Evolutionary conservation across 768 basidiomycete genomes (phyloP), one percentile per base, ranked within the genome.

Genomic region (Mycena crocata): DNA sequence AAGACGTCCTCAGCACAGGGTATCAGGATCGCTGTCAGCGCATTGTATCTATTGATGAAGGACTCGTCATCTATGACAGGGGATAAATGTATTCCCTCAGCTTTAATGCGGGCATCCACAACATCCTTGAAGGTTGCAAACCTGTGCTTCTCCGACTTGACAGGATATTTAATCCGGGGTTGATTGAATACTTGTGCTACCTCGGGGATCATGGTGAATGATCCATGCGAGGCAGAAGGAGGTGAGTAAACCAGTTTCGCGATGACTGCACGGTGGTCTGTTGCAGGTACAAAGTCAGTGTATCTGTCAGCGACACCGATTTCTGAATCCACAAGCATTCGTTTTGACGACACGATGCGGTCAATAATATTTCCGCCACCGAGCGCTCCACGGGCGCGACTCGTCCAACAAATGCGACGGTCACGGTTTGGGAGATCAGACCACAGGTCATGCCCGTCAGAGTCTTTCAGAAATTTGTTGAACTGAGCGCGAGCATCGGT

Each of bases 351-450:
- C 17, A 58, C 32, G 1, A 58, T 58, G 12, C 57, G 44, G 57
- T 58, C 57, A 34, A 59, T 59, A 37, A 59, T 59, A 17, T 59
- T 59, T 17, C 57, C 57, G 13, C 45, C 57, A 13, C 57, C 57
- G 2, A 14, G 15, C 7, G 44, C 15, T 26, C 57, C 57, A 5
- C 45, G 19, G 17, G 57, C 57, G 7, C 15, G 14, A 26, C 57
- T 59, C 6, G 57, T 59, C 57, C 57, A 59, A 23, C 23, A 48
- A 3, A 28, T 59, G 31, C 6, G n/a, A 5, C 46, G 2, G 39
- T 59, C n/a, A 4, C 57, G n/a, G 23, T 59, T 30, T 17, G 34
- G 31, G 4, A 46, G n/a, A 37, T 59, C 57, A 1, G 57, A 59
- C 46, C 57, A 59, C 24, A 59, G n/a, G 24, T 59, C 57, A n/a